phyloP scores from a whole-genome alignment of 257 asterid species.

The Vinca minor region DNA sequence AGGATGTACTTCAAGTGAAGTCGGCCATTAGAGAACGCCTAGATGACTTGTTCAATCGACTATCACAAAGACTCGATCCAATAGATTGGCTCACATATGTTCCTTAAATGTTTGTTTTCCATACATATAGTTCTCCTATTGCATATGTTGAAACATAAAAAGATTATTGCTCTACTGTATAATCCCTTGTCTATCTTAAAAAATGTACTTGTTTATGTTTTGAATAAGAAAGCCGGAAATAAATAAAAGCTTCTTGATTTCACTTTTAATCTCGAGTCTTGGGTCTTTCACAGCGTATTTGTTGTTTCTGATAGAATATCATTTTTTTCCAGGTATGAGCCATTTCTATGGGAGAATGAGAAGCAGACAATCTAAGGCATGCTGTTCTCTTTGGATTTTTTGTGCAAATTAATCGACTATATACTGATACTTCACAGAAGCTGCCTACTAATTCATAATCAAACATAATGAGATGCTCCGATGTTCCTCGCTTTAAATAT shows the following conservation, averaged over 20 bases:
- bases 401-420: constrained; percentile 84
- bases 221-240: background rate
- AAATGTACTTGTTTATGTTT: background rate
- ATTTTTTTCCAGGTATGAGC: constrained; percentile 70
- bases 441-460: constrained; percentile 83
- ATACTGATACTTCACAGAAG: constrained; percentile 65
- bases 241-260: background rate
- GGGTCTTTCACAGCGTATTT: background rate
- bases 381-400: constrained; percentile 91
- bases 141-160: background rate
- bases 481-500: constrained; percentile 94
- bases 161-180: background rate
- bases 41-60: constrained; percentile 43
- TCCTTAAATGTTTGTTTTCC: constrained; percentile 13
- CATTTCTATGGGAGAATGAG: constrained; percentile 93
- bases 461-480: constrained; percentile 89
- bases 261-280: background rate
- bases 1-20: constrained; percentile 40
- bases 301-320: constrained; percentile 18
- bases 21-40: constrained; percentile 52
- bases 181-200: constrained; percentile 1
- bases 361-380: constrained; percentile 83
- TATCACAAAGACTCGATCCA: constrained; percentile 81
- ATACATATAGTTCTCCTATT: background rate
- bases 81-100: constrained; percentile 99